Conservation (phyloP, 2,329 filamentous ascomycete species). For the Neophaeococcomyces mojaviensis region DNA sequence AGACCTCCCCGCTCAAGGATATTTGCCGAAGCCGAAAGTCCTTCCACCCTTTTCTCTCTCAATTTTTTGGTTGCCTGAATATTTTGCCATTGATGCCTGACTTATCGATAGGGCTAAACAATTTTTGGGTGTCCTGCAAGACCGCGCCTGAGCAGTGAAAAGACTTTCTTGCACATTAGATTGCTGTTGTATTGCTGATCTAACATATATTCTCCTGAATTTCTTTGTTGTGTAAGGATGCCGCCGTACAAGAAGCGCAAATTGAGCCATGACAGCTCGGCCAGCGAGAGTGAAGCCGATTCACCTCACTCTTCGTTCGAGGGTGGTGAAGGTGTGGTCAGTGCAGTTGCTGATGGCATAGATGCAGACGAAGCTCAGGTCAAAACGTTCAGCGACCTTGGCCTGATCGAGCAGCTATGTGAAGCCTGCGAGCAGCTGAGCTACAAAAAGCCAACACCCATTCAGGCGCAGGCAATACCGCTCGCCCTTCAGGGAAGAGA, state of each 20-base stretch:
- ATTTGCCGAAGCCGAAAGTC: no score
- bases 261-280: conserved; percentile 21
- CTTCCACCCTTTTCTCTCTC: no score
- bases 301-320: background rate
- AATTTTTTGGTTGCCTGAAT: no score
- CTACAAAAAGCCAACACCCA: conserved; percentile 81
- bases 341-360: conserved; percentile 3
- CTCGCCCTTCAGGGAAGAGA: conserved; percentile 71
- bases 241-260: conserved; percentile 35
- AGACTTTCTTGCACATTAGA: no score
- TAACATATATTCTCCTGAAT: no score
- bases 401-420: conserved; percentile 77
- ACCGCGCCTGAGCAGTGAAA: no score
- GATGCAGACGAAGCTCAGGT: conserved; percentile 1
- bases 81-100: no score
- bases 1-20: no score
- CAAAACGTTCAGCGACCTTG: conserved; percentile 50
- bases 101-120: no score
- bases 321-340: conserved; percentile 2
- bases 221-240: conserved; percentile 25
- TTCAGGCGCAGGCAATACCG: conserved; percentile 80
- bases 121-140: no score
- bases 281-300: background rate
- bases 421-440: conserved; percentile 77
- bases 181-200: no score